Evolutionary conservation across 148 eudicot species (phyloP).

Genomic region (Chenopodium suecicum): DNA sequence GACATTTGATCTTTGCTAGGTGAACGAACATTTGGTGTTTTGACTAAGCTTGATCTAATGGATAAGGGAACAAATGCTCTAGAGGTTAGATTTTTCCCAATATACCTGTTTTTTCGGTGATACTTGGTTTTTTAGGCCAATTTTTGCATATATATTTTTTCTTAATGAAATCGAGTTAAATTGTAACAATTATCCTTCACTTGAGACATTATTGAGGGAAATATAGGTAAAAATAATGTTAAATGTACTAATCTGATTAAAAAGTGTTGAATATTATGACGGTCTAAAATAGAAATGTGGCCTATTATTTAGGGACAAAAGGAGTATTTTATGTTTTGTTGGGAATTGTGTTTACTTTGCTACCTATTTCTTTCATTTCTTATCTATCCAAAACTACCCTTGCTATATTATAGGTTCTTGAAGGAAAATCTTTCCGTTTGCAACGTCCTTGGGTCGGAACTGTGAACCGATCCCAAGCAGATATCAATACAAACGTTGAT

Average conservation of each 20-base stretch:
- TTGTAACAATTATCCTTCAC: no score
- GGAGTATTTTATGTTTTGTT: background rate
- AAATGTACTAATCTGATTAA: no score
- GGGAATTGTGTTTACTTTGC: no score
- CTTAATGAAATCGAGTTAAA: no score
- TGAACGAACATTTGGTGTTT: slow-evolving; percentile 66
- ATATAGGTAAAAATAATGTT: no score
- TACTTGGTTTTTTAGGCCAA: no score
- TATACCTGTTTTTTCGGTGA: background rate
- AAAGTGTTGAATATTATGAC: no score
- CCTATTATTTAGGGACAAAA: no score
- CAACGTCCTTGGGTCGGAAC: slow-evolving; percentile 87
- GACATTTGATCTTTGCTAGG: slow-evolving; percentile 33
- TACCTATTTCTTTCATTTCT: background rate
- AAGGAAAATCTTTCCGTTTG: slow-evolving; percentile 75
- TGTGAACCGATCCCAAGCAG: slow-evolving; percentile 91
- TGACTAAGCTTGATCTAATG: slow-evolving; percentile 75
- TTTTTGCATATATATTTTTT: no score
- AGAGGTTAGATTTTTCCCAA: slow-evolving; percentile 35
- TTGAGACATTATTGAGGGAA: no score
- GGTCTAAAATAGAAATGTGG: no score
- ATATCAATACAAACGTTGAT: slow-evolving; percentile 65
- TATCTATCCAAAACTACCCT: background rate
- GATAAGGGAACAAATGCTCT: slow-evolving; percentile 72
- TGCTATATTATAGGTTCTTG: slow-evolving; percentile 61